Conservation (phyloP, 1,284 basidiomycete species). For the Ceratobasidium sp. region DNA sequence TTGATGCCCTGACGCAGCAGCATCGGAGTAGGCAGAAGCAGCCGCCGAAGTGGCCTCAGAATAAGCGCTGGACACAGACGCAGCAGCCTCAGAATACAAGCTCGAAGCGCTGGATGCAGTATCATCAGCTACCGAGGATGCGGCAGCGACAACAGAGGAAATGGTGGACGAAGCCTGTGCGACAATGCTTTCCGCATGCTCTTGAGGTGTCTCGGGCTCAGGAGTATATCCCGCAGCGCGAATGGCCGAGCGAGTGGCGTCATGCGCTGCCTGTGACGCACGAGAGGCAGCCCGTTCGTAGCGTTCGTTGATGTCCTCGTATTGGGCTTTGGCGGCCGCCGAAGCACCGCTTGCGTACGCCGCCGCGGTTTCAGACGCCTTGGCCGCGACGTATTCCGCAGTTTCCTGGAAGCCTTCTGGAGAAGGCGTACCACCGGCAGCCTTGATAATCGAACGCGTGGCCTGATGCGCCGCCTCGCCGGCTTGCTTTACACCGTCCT, state of each 20-base stretch:
- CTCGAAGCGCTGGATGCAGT: conserved; percentile 15
- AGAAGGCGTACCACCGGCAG: conserved; percentile 35
- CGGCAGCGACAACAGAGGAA: conserved; percentile 10
- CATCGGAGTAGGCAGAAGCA: conserved; percentile 18
- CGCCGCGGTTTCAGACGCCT: conserved; percentile 1
- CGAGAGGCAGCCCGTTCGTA: conserved; percentile 8
- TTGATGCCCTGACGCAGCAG: conserved; percentile 5
- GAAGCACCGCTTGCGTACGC: conserved; percentile 2
- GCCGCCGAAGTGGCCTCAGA: neutral
- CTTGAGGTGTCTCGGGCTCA: conserved; percentile 32
- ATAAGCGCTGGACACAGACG: conserved; percentile 19
- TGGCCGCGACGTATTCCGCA: conserved; percentile 11
- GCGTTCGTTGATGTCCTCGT: conserved; percentile 3
- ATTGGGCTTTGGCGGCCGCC: conserved; percentile 9
- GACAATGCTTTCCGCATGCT: conserved; percentile 34
- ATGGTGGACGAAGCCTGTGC: conserved; percentile 21
- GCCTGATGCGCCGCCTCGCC: conserved; percentile 33
- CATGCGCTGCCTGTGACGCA: conserved; percentile 21
- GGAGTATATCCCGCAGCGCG: conserved; percentile 34
- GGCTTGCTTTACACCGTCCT: conserved; percentile 24
- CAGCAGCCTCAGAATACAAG: conserved; percentile 1
- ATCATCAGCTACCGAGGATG: neutral
- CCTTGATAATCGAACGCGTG: conserved; percentile 37
- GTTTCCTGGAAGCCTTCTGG: conserved; percentile 29
- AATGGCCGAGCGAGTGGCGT: conserved; percentile 32